phyloP scores from a whole-genome alignment of 805 yeast genomes.

The Spathaspora girioi region DNA sequence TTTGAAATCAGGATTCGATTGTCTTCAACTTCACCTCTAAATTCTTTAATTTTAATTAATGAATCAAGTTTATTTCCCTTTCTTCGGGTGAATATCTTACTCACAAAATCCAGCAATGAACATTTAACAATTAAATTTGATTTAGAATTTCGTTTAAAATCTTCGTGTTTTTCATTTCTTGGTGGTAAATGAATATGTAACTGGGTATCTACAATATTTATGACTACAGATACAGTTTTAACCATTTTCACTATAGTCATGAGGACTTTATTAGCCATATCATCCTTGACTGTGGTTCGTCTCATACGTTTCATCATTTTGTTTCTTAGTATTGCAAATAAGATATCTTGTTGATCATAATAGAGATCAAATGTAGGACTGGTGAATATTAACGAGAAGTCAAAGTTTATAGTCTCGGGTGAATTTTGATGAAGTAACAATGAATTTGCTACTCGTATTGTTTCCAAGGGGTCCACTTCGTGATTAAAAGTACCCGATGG shows the following conservation, averaged over 20 bases:
- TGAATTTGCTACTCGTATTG: constrained; percentile 16
- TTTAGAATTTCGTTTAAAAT: constrained; percentile 21
- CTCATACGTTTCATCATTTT: constrained; percentile 6
- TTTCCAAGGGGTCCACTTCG: constrained; percentile 20
- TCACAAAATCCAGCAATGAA: constrained; percentile 19
- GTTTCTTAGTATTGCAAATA: constrained; percentile 8
- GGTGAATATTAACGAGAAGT: constrained; percentile 21
- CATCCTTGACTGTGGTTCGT: constrained; percentile 6
- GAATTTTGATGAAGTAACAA: constrained; percentile 6
- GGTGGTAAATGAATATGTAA: constrained; percentile 29
- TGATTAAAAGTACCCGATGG: constrained; percentile 29
- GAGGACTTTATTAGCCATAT: constrained; percentile 4
- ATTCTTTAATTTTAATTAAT: constrained; percentile 27
- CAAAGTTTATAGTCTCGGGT: constrained; percentile 9
- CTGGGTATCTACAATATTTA: constrained; percentile 29
- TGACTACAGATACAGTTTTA: constrained; percentile 16
- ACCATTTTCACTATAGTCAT: constrained; percentile 9
- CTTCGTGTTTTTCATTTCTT: constrained; percentile 10
- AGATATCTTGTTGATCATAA: constrained; percentile 31
- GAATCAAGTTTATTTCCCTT: constrained; percentile 15
- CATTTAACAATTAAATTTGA: constrained; percentile 24
- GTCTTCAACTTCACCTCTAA: constrained; percentile 27
- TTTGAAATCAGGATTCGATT: constrained; percentile 26
- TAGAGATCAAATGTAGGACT: constrained; percentile 34
- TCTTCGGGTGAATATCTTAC: constrained; percentile 24